A percentile compares a stretch with the other conserved stretches of the same genome.
Evolutionary conservation across 768 basidiomycete species (phyloP).

Genomic region (Dioszegia aurantiaca): DNA sequence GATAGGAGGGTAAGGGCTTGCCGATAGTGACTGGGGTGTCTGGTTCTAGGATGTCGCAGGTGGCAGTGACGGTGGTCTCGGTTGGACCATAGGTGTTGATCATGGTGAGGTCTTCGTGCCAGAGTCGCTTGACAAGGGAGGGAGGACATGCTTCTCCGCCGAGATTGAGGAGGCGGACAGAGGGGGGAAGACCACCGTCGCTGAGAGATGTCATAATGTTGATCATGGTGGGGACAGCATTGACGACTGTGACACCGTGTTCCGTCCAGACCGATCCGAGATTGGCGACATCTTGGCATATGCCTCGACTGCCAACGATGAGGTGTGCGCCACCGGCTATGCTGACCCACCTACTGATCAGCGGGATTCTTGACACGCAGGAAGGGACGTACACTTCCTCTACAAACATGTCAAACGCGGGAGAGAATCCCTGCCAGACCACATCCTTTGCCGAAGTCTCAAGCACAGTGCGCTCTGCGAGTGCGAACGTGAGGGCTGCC

Average conservation of each 20-base stretch:
- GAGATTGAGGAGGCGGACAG: conserved; percentile 6
- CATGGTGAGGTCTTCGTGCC: background rate
- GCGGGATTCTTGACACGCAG: background rate
- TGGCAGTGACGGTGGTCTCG: conserved; percentile 10
- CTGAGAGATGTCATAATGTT: conserved; percentile 7
- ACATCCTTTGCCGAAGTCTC: background rate
- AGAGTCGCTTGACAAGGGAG: conserved; percentile 2
- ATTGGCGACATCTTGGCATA: conserved; percentile 3
- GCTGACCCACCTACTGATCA: conserved; percentile 4
- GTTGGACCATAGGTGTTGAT: conserved; percentile 9
- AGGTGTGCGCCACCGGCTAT: conserved; percentile 7
- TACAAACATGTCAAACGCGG: conserved; percentile 10
- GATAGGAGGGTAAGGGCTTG: conserved; percentile 1
- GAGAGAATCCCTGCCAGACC: conserved; percentile 9
- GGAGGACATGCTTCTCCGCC: conserved; percentile 14
- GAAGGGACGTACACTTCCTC: conserved; percentile 4
- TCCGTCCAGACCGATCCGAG: background rate
- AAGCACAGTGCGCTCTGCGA: background rate
- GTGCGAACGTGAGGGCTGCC: conserved; percentile 4
- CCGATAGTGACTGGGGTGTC: conserved; percentile 3
- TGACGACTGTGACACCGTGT: conserved; percentile 1
- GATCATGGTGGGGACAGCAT: conserved; percentile 10
- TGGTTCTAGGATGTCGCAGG: background rate
- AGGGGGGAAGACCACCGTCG: background rate
- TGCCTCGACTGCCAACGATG: background rate